Evolutionary conservation across 352 stramenopile genomes (phyloP).

Genomic region (Phytophthora citrophthora): DNA sequence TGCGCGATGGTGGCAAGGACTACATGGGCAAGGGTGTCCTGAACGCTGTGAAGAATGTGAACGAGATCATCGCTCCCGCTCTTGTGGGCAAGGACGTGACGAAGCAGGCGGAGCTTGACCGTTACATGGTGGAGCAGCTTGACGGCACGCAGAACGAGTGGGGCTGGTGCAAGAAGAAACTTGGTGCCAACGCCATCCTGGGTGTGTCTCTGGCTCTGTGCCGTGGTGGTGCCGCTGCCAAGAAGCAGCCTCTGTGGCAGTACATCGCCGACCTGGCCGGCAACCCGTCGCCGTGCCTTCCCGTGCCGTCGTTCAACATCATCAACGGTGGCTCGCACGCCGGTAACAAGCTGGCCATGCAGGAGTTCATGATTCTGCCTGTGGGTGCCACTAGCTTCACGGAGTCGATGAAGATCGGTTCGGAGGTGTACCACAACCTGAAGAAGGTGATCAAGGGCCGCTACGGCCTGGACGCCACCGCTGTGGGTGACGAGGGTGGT

Average conservation of each 20-base stretch:
- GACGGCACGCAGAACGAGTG: conserved; percentile 98
- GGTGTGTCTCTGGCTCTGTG: conserved; percentile 96
- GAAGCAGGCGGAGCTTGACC: conserved; percentile 95
- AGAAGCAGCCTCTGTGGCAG: conserved; percentile 96
- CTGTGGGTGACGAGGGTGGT: conserved; percentile 99
- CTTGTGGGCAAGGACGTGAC: conserved; percentile 97
- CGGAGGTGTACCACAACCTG: conserved; percentile 99
- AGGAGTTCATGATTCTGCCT: conserved; percentile 99
- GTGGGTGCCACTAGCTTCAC: conserved; percentile 90
- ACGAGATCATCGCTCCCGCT: conserved; percentile 95
- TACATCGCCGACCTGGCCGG: conserved; percentile 98
- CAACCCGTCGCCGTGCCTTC: conserved; percentile 94
- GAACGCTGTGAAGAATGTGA: conserved; percentile 98
- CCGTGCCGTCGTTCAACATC: conserved; percentile 99
- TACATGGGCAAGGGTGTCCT: conserved; percentile 99
- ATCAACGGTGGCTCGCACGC: conserved; percentile 99
- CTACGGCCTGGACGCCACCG: conserved; percentile 98
- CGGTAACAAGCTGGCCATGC: conserved; percentile 99
- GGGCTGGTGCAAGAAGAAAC: conserved; percentile 96
- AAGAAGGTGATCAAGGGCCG: conserved; percentile 99
- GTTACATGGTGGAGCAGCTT: conserved; percentile 96
- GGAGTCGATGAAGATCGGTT: conserved; percentile 98
- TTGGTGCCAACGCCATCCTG: conserved; percentile 99
- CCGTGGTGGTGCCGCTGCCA: conserved; percentile 96
- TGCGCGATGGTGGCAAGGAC: conserved; percentile 96